Percentiles rank a stretch among this genome's conserved stretches.
phyloP scores from a whole-genome alignment of 768 basidiomycete species.

The Leccinum arenicola region DNA sequence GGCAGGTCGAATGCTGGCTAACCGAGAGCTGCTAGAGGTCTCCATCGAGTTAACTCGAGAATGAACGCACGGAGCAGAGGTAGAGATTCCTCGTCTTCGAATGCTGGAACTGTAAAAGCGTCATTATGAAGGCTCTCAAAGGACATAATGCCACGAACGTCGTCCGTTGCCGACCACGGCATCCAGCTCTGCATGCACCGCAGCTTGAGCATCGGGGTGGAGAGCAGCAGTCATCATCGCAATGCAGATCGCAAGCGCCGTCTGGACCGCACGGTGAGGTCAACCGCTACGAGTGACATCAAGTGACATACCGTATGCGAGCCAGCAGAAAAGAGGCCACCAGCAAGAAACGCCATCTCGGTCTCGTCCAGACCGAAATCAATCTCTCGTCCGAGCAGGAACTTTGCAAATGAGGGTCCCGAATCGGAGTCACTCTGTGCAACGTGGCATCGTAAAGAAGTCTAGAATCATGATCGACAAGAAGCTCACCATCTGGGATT shows the following conservation, averaged over 20 bases:
- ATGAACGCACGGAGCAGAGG: conserved; percentile 34
- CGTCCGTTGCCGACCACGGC: conserved; percentile 38
- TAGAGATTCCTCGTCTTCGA: conserved; percentile 30
- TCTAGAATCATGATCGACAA: background rate
- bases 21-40: conserved; percentile 27
- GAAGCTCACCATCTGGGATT: conserved; percentile 37
- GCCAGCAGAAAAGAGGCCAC: conserved; percentile 56
- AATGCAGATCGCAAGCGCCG: conserved; percentile 48
- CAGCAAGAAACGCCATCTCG: conserved; percentile 56
- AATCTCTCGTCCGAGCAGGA: conserved; percentile 46
- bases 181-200: conserved; percentile 54
- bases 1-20: background rate
- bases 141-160: conserved; percentile 1
- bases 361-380: conserved; percentile 48
- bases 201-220: conserved; percentile 46
- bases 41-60: conserved; percentile 35
- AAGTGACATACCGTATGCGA: conserved; percentile 41
- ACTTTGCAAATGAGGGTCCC: conserved; percentile 49
- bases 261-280: conserved; percentile 20
- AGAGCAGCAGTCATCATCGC: conserved; percentile 47
- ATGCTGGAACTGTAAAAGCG: conserved; percentile 31
- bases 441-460: conserved; percentile 1
- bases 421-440: conserved; percentile 13
- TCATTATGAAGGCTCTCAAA: background rate
- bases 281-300: background rate